A percentile compares a stretch with the other conserved stretches of the same genome.
phyloP scores from a whole-genome alignment of 129 eudicot genomes.

The Flaveria robusta region DNA sequence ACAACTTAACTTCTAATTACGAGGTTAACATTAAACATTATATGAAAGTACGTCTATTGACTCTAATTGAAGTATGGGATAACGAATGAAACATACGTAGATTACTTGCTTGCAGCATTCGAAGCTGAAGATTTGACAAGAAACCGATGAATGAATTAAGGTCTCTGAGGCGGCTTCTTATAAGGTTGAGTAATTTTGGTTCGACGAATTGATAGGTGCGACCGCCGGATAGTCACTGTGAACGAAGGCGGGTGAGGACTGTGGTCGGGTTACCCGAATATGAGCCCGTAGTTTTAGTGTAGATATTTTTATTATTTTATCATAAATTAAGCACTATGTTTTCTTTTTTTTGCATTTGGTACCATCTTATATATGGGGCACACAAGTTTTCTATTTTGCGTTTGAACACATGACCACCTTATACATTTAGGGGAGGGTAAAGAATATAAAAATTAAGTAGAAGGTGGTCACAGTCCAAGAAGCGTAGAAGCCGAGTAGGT shows the following conservation, averaged over 20 bases:
- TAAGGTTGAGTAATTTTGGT: conserved; percentile 6
- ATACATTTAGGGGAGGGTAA: no score
- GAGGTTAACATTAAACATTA: not conserved
- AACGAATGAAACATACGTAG: not conserved
- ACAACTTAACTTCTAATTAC: not conserved
- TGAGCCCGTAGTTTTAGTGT: not conserved
- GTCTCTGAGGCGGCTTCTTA: not conserved
- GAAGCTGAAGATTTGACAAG: not conserved
- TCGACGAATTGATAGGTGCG: conserved; percentile 28
- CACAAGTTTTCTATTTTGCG: no score
- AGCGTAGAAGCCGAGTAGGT: no score
- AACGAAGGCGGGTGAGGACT: conserved; percentile 21
- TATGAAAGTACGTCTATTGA: conserved; percentile 5
- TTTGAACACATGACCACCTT: no score
- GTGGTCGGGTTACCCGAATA: conserved; percentile 29
- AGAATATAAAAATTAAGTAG: no score
- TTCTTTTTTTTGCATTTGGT: no score
- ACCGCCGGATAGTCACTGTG: conserved; percentile 32
- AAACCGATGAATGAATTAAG: not conserved
- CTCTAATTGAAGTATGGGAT: not conserved
- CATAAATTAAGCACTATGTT: no score
- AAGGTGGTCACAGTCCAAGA: no score
- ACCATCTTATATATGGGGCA: no score
- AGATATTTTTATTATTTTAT: no score
- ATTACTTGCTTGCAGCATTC: conserved; percentile 4